phyloP scores from a whole-genome alignment of 1,139 yeast species.

The Hyphopichia khmerensis region DNA sequence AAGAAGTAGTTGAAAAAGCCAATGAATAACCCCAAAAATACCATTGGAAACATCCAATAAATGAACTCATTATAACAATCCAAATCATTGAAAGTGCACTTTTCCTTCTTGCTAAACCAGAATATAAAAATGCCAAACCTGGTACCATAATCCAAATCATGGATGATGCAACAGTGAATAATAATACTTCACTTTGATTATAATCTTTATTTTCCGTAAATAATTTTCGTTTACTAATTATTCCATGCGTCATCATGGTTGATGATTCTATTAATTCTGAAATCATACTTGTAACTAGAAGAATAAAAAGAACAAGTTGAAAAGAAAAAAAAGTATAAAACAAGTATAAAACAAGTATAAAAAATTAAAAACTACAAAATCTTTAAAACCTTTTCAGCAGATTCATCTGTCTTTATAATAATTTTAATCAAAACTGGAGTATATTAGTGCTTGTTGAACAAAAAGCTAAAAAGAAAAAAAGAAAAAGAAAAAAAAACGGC shows the following conservation, averaged over 20 bases:
- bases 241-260: slow-evolving; percentile 1
- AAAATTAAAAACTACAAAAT: not conserved
- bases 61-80: slow-evolving; percentile 71
- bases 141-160: slow-evolving; percentile 92
- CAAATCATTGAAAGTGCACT: slow-evolving; percentile 88
- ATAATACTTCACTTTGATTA: slow-evolving; percentile 41
- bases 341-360: not conserved
- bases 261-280: not conserved
- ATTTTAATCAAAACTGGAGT: not conserved
- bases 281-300: not conserved
- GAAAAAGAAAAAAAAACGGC: not conserved
- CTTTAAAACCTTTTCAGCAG: not conserved
- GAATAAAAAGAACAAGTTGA: not conserved
- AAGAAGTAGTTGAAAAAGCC: slow-evolving; percentile 75
- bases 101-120: slow-evolving; percentile 90
- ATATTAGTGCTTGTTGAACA: not conserved
- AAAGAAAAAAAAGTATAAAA: slow-evolving; percentile 1
- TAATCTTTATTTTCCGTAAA: slow-evolving; percentile 42
- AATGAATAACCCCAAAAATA: slow-evolving; percentile 97
- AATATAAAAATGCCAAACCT: slow-evolving; percentile 88
- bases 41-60: slow-evolving; percentile 89
- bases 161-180: slow-evolving; percentile 60
- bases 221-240: slow-evolving; percentile 26
- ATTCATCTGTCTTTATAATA: not conserved
- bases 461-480: not conserved